These are phyloP conservation scores for Pestalotiopsis sp. DNA, from an alignment of 2,329 filamentous ascomycete genomes.

Conservation along the genomic window DNA sequence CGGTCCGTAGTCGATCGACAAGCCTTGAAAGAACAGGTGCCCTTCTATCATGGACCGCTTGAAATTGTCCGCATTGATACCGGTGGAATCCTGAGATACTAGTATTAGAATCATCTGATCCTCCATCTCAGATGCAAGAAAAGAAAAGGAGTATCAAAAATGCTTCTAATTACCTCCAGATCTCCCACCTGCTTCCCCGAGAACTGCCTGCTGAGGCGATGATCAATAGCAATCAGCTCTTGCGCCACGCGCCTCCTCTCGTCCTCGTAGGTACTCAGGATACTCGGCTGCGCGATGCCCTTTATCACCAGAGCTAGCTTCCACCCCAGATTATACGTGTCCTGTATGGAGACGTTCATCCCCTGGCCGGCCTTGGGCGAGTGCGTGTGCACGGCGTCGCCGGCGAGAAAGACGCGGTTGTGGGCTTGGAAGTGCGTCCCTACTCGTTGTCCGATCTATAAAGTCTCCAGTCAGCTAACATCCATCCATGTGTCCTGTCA, in stretches of 20 bases:
- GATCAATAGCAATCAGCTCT: conserved; percentile 67
- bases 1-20: conserved; percentile 58
- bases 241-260: conserved; percentile 63
- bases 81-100: conserved; percentile 54
- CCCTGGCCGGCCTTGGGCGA: conserved; percentile 67
- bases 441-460: conserved; percentile 67
- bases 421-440: conserved; percentile 56
- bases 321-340: conserved; percentile 14
- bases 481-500: no score
- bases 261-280: conserved; percentile 52
- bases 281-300: conserved; percentile 40
- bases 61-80: conserved; percentile 65
- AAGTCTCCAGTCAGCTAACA: background rate
- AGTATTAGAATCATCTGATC: no score
- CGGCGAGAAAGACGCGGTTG: conserved; percentile 68
- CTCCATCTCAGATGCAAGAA: no score
- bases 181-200: conserved; percentile 60
- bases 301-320: conserved; percentile 53
- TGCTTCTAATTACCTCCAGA: no score
- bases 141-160: no score
- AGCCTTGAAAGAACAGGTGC: conserved; percentile 60
- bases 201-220: conserved; percentile 59
- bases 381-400: conserved; percentile 64
- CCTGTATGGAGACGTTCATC: conserved; percentile 59
- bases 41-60: conserved; percentile 62